These are phyloP conservation scores for Penicillium cosmopolitanum DNA, from an alignment of 495 filamentous ascomycete species.

Conservation along the genomic window DNA sequence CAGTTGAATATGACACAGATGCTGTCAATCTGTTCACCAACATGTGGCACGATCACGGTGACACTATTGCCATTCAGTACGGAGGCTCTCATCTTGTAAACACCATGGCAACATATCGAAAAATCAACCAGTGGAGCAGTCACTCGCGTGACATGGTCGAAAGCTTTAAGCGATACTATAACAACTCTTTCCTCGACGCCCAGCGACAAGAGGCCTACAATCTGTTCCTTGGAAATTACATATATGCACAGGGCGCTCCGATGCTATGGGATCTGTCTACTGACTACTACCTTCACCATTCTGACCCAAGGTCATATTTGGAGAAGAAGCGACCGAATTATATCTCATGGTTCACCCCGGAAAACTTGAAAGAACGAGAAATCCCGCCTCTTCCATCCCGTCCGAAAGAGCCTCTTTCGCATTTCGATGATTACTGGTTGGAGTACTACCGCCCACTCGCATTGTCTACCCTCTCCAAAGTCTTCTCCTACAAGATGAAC, in stretches of 20 bases:
- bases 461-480: constrained; percentile 82
- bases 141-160: constrained; percentile 98
- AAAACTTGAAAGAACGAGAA: constrained; percentile 64
- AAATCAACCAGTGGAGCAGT: constrained; percentile 98
- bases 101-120: constrained; percentile 98
- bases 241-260: constrained; percentile 84
- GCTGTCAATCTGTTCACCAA: constrained; percentile 94
- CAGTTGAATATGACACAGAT: constrained; percentile 91
- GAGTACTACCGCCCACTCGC: constrained; percentile 92
- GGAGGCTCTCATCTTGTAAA: constrained; percentile 97
- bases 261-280: constrained; percentile 97
- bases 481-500: constrained; percentile 90
- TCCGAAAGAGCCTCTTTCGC: constrained; percentile 60
- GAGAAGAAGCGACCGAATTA: constrained; percentile 68
- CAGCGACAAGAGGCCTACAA: constrained; percentile 98
- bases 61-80: constrained; percentile 97
- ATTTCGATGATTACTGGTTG: constrained; percentile 96
- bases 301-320: constrained; percentile 73
- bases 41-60: constrained; percentile 95
- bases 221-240: constrained; percentile 96
- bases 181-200: constrained; percentile 95
- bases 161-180: constrained; percentile 98
- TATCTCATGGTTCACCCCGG: constrained; percentile 86
- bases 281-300: constrained; percentile 96
- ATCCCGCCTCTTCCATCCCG: constrained; percentile 55